Evolutionary conservation across 2,329 filamentous ascomycete genomes (phyloP), one percentile per base, ranked within the genome.

Genomic region (Verticillium nonalfalfae): DNA sequence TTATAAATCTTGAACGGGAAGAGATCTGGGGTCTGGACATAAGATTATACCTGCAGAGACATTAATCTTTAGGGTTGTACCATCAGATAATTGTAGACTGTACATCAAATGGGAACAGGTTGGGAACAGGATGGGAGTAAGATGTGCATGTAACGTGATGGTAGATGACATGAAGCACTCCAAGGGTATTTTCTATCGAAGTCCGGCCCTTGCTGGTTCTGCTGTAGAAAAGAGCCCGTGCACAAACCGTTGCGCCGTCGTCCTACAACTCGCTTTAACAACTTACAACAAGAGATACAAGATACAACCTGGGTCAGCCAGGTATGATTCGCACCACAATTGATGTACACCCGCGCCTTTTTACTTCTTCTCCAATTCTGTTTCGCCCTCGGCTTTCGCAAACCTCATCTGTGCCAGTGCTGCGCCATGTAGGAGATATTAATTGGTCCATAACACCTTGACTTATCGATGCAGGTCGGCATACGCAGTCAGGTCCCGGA

Each of bases 401-500:
- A 52, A 21, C 18, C 9, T 18, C n/a, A 26, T 21, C 7, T 31
- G 7, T 21, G 7, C 45, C 45, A 7, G 26, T 4, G 45, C 45
- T 34, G 14, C 4, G 31, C 2, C 54, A 31, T 31, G 26, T 11
- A 35, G 5, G 13, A 56, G n/a, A 13, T 13, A 18, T 11, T 34
- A 55, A 34, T 35, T 18, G 13, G 13, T 21, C 18, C 26, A 34
- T 7, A n/a, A 26, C 9, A 10, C 50, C 50, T 21, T 15, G 10
- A 14, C 56, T 58, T 50, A 64, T 21, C 59, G 45, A 57, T 80
- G 81, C 62, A 87, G 72, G 56, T 76, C 80, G 55, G 84, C 84
- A 75, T 86, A 90, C 57, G 84, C 81, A 69, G 88, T 86, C 63
- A 93, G 73, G 68, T 91, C 85, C 68, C 85, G 85, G 63, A 93